Conservation (phyloP, 2,329 filamentous ascomycete species). For the Monosporascus sp. region DNA sequence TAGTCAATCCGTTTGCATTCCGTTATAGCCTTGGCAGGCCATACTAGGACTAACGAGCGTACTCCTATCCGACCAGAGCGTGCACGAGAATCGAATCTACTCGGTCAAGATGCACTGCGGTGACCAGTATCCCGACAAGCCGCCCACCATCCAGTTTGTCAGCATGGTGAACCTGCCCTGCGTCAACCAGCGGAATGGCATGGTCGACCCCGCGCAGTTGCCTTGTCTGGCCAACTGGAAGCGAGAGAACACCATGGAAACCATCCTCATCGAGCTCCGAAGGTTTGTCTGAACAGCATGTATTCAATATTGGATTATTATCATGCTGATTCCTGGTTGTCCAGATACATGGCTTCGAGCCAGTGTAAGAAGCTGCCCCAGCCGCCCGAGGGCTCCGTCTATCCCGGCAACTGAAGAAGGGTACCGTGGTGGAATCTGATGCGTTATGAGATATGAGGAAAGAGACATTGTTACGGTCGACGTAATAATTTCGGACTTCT, state of each 20-base stretch:
- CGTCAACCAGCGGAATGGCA: slow-evolving; percentile 72
- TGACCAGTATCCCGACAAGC: slow-evolving; percentile 78
- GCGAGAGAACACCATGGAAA: slow-evolving; percentile 92
- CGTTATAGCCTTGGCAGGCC: not conserved
- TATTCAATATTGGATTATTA: not conserved
- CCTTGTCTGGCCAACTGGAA: slow-evolving; percentile 88
- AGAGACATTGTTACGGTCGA: not conserved
- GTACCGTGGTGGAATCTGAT: not conserved
- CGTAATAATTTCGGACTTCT: not conserved
- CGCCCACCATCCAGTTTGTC: slow-evolving; percentile 86
- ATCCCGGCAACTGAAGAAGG: slow-evolving; percentile 14
- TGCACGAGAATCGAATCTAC: slow-evolving; percentile 98
- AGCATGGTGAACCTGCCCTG: slow-evolving; percentile 96
- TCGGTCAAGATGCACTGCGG: slow-evolving; percentile 96
- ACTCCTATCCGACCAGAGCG: slow-evolving; percentile 53
- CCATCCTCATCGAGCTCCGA: slow-evolving; percentile 78
- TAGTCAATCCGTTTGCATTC: slow-evolving; percentile 31
- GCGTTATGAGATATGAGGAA: not conserved
- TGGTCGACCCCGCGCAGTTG: slow-evolving; percentile 79
- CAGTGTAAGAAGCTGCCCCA: slow-evolving; percentile 94
- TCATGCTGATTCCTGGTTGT: slow-evolving; percentile 7
- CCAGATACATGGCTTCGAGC: slow-evolving; percentile 86
- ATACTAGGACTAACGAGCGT: not conserved
- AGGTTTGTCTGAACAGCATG: slow-evolving; percentile 37
- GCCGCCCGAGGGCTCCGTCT: slow-evolving; percentile 71